phyloP scores from a whole-genome alignment of 179 eudicot genomes.

The Spinacia oleracea region DNA sequence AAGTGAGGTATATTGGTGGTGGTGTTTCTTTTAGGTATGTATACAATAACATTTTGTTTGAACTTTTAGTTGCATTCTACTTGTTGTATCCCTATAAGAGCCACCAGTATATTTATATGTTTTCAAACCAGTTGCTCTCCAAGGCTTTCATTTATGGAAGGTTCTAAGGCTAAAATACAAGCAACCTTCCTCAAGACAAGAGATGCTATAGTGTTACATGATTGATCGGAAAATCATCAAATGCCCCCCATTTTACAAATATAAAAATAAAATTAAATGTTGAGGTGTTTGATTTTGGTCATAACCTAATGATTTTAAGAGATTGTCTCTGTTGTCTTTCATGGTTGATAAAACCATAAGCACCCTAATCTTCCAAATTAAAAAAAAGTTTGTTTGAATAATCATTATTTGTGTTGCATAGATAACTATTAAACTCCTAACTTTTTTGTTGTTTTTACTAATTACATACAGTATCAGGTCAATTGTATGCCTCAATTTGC shows the following conservation, averaged over 20 bases:
- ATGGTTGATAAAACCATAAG: background rate
- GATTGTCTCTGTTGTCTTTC: background rate
- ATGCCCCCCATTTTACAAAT: background rate
- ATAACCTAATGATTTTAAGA: background rate
- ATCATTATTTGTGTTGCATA: too few relatives aligned
- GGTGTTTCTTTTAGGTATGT: background rate
- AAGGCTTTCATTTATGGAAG: too few relatives aligned
- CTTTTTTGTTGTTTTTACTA: slow-evolving; percentile 13
- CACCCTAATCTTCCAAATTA: background rate
- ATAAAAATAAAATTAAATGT: background rate
- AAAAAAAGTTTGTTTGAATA: background rate
- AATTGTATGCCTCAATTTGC: slow-evolving; percentile 91
- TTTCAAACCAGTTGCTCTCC: too few relatives aligned
- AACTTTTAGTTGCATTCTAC: background rate
- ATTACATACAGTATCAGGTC: slow-evolving; percentile 80
- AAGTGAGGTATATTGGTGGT: background rate
- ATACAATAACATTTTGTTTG: background rate
- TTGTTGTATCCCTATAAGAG: background rate
- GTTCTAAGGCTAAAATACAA: background rate
- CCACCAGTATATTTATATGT: too few relatives aligned
- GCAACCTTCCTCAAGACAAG: background rate
- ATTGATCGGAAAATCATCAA: background rate
- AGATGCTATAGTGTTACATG: background rate
- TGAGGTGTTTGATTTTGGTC: background rate
- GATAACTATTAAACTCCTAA: too few relatives aligned